A percentile compares a stretch with the other conserved stretches of the same genome.
phyloP scores from a whole-genome alignment of 306 rosid genomes.

The Calophaca sinica region DNA sequence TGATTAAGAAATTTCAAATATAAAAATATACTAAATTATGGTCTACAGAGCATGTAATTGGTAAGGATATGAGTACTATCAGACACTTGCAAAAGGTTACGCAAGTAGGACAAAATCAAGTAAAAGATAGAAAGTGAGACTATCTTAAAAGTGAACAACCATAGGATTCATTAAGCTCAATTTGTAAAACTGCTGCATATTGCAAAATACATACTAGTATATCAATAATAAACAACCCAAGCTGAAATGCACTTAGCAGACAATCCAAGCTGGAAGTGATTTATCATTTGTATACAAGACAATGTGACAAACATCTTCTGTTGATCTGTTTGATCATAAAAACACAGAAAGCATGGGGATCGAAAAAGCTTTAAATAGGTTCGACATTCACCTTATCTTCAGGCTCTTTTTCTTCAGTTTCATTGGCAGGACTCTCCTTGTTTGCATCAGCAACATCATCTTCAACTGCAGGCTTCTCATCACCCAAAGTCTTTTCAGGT shows the following conservation, averaged over 20 bases:
- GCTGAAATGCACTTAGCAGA: neutral
- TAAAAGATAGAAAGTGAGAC: neutral
- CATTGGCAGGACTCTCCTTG: constrained; percentile 73
- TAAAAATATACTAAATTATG: too few species aligned
- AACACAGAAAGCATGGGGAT: neutral
- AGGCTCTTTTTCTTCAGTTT: constrained; percentile 76
- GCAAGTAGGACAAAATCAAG: neutral
- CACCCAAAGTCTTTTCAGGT: constrained; percentile 66
- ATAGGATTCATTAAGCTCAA: neutral
- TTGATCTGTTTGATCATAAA: neutral
- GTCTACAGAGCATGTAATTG: too few species aligned
- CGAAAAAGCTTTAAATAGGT: neutral
- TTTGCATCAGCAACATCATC: constrained; percentile 64
- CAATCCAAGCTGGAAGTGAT: neutral
- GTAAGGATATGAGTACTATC: neutral
- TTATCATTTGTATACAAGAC: neutral
- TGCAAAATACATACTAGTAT: neutral
- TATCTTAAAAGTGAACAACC: constrained; percentile 4
- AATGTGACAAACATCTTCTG: neutral
- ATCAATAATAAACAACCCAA: neutral
- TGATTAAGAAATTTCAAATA: neutral
- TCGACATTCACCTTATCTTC: constrained; percentile 79
- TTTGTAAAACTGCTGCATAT: neutral
- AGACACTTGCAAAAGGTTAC: neutral
- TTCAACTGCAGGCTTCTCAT: constrained; percentile 71